Evolutionary conservation across 495 filamentous ascomycete genomes (phyloP).

Genomic region (Venustampulla echinocandica): DNA sequence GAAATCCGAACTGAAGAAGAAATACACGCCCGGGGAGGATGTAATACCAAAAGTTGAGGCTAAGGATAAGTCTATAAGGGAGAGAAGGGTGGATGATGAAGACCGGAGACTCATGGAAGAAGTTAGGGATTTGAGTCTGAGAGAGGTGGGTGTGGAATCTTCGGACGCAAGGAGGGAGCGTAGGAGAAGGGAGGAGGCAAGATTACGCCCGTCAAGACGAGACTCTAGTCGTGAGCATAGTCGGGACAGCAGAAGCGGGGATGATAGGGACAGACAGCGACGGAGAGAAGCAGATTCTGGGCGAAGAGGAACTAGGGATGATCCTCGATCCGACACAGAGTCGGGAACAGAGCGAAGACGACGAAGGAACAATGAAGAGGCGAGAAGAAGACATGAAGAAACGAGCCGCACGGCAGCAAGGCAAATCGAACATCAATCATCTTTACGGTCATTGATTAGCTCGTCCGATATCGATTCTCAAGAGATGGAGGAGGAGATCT

Average conservation of each 20-base stretch:
- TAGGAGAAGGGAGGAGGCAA: conserved; percentile 37
- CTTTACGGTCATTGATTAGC: conserved; percentile 73
- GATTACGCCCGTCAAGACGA: conserved; percentile 20
- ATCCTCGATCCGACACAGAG: conserved; percentile 26
- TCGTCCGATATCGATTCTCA: conserved; percentile 60
- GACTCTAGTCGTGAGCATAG: conserved; percentile 17
- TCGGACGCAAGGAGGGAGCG: conserved; percentile 34
- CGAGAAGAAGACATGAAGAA: conserved; percentile 27
- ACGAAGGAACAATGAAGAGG: conserved; percentile 16
- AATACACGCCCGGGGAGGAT: conserved; percentile 70
- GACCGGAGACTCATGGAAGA: conserved; percentile 62
- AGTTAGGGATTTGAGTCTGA: conserved; percentile 61
- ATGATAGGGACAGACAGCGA: conserved; percentile 27
- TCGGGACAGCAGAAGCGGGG: conserved; percentile 19
- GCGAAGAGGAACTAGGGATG: conserved; percentile 24
- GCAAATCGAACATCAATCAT: conserved; percentile 76
- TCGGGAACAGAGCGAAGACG: conserved; percentile 28
- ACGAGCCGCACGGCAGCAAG: conserved; percentile 29
- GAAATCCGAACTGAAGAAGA: conserved; percentile 56
- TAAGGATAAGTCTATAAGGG: conserved; percentile 33
- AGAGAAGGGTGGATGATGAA: conserved; percentile 48
- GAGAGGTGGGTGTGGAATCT: conserved; percentile 48
- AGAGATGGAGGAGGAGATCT: conserved; percentile 80
- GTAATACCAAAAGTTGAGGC: conserved; percentile 51
- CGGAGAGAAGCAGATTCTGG: conserved; percentile 25